These are phyloP conservation scores for Eucalyptus sp. DNA, from an alignment of 345 rosid species.

Conservation along the genomic window DNA sequence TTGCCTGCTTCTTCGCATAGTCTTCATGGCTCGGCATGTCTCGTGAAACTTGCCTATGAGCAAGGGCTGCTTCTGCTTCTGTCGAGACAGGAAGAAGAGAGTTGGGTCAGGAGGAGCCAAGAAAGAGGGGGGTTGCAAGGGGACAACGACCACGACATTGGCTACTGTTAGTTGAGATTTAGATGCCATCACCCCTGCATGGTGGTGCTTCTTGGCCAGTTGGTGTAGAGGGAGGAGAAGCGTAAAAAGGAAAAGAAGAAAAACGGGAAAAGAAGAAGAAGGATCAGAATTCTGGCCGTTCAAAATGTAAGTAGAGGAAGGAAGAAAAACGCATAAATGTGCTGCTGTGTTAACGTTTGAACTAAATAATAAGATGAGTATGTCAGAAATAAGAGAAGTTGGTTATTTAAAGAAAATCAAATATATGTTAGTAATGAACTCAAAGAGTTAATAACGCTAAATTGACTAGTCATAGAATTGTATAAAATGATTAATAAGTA, in stretches of 20 bases:
- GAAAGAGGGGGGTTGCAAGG: neutral
- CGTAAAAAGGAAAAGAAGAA: neutral
- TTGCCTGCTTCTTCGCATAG: neutral
- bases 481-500: neutral
- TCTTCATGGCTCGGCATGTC: neutral
- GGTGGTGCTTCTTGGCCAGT: neutral
- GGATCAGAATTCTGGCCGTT: neutral
- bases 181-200: too few relatives aligned
- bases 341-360: neutral
- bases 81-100: neutral
- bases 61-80: neutral
- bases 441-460: neutral
- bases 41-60: neutral
- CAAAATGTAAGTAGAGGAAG: neutral
- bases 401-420: neutral
- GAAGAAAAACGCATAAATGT: neutral
- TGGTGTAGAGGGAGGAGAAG: neutral
- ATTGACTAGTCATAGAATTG: neutral
- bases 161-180: too few relatives aligned
- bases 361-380: neutral
- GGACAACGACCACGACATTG: neutral
- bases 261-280: neutral
- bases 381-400: neutral
- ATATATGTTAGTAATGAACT: neutral
- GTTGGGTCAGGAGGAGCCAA: neutral